Evolutionary conservation across 108 stramenopile species (phyloP).

Genomic region (Stephanodiscus minutulus): DNA sequence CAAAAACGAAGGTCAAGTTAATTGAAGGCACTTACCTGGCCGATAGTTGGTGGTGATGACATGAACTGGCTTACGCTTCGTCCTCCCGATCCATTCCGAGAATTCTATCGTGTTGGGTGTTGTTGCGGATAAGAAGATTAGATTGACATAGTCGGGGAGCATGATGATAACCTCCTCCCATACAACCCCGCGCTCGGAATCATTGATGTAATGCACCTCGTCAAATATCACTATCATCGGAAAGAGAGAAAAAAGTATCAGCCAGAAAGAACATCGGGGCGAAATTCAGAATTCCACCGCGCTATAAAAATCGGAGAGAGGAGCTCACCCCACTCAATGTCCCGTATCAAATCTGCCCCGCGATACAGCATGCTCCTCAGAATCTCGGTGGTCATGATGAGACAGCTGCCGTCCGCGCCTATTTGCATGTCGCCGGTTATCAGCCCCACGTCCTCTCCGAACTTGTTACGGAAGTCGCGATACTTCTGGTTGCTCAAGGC

Average conservation of each 20-base stretch:
- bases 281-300: too few relatives aligned
- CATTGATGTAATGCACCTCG: constrained; percentile 91
- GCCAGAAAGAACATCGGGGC: too few relatives aligned
- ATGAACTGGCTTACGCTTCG: constrained; percentile 87
- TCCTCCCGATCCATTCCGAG: constrained; percentile 94
- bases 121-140: constrained; percentile 97
- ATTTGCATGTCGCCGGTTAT: constrained; percentile 90
- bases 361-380: constrained; percentile 91
- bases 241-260: constrained; percentile 3
- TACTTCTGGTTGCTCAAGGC: constrained; percentile 96
- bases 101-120: constrained; percentile 97
- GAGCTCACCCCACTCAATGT: constrained; percentile 54
- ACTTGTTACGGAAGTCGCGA: constrained; percentile 84
- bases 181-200: constrained; percentile 91
- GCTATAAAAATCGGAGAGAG: background rate
- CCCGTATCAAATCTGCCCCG: constrained; percentile 85
- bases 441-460: constrained; percentile 86
- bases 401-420: constrained; percentile 73
- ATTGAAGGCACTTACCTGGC: background rate
- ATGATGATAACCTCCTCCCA: constrained; percentile 98
- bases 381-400: constrained; percentile 97
- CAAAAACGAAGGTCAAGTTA: background rate
- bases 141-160: constrained; percentile 89
- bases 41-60: constrained; percentile 88
- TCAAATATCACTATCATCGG: constrained; percentile 88